Evolutionary conservation across 768 basidiomycete genomes (phyloP), one percentile per base, ranked within the genome.

Genomic region (Tubosaeta sp.): DNA sequence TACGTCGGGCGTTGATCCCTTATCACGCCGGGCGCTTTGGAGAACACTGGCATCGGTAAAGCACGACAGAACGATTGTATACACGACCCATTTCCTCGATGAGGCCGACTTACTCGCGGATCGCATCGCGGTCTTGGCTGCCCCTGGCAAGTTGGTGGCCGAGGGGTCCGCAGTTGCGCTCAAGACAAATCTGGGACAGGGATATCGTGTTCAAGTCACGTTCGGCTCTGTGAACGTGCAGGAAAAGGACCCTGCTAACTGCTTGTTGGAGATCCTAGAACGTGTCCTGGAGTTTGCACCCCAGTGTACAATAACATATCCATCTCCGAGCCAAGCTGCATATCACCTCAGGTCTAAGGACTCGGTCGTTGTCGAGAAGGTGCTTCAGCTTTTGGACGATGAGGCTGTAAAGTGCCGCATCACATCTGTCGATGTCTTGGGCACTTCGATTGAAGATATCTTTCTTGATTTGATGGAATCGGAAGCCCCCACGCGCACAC

Each of bases 41-140:
- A 78, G 83, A 50, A 85, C 83, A 0, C 68, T 92, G 50, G 86
- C 80, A 5, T 76, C 82, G 3, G 81, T 86, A 51, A 78, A 84
- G 13, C 72, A 83, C 32, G 81, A 84, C 41, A 73, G 85, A 43
- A 82, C 84, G 0, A 81, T 91, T 34, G 72, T 91, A 4, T 84
- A 90, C 64, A 91, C 89, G 0, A 92, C 88, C 0, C 89, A 91
- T 69, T 87, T 88, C 69, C 74, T 89, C 2, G 88, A 90, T 51
- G 86, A 90, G 65, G 88, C 88, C 0, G 88, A 91, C 60, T 72
- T 91, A 5, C 72, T 91, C 13, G 88, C 82, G 0, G 88, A 91
- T 59, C 74, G 82, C 19, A 86, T 91, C 47, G 86, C 84, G 0
- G 83, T 91, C 48, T 73, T 91, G 5, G 83, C 84, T 14, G 81